Evolutionary conservation across 2,329 filamentous ascomycete species (phyloP).

Genomic region (Mariannaea elegans): DNA sequence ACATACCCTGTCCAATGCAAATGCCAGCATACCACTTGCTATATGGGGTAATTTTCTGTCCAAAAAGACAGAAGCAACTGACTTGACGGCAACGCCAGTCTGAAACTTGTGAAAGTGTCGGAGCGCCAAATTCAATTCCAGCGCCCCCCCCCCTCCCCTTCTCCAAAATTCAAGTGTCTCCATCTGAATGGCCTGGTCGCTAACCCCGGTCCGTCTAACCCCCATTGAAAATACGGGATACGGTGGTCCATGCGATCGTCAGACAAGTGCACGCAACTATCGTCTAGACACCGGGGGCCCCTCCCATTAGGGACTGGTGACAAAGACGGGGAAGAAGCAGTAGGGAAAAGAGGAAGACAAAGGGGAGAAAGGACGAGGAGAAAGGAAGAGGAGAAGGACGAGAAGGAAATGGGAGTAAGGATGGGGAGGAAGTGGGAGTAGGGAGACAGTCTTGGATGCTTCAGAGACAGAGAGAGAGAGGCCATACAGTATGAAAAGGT

Average conservation of each 20-base stretch:
- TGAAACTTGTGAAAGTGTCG: no score
- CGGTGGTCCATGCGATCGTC: constrained; percentile 18
- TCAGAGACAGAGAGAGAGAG: no score
- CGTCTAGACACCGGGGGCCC: constrained; percentile 10
- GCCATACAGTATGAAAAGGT: no score
- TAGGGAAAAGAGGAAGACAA: neutral
- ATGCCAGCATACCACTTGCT: no score
- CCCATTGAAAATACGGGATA: constrained; percentile 17
- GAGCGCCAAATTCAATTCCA: no score
- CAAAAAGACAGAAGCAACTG: no score
- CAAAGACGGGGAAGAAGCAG: neutral
- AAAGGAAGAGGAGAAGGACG: neutral
- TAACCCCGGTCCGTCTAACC: neutral
- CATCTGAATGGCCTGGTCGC: neutral
- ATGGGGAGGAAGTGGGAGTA: neutral
- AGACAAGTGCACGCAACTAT: constrained; percentile 18
- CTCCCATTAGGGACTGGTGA: neutral
- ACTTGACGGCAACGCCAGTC: no score
- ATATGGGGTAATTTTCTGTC: no score
- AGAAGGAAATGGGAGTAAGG: neutral
- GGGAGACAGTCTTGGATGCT: no score
- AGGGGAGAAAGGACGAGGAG: neutral
- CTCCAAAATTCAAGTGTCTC: no score
- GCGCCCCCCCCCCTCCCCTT: no score
- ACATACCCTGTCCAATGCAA: no score